These are phyloP conservation scores for Puccinia coronata DNA, from an alignment of 1,284 basidiomycete genomes.

Conservation along the genomic window DNA sequence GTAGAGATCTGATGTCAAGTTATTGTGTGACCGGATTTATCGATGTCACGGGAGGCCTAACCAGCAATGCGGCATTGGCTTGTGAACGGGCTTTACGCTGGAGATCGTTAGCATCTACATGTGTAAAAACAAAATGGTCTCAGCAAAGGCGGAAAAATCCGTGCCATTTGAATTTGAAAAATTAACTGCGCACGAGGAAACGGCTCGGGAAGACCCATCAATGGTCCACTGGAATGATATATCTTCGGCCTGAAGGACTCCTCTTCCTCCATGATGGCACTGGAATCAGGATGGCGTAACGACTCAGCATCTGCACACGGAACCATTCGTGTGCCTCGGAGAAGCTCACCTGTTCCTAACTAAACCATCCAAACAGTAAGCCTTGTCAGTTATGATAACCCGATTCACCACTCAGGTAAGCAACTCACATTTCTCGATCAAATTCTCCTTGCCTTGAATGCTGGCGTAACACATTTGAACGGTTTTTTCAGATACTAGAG, in stretches of 20 bases:
- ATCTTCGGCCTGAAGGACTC: slow-evolving; percentile 79
- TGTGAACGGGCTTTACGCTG: slow-evolving; percentile 49
- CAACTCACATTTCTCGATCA: slow-evolving; percentile 56
- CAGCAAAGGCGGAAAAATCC: neutral
- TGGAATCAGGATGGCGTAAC: slow-evolving; percentile 18
- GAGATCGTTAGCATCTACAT: slow-evolving; percentile 48
- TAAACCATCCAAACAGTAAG: slow-evolving; percentile 14
- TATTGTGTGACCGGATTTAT: slow-evolving; percentile 8
- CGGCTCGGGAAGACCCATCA: slow-evolving; percentile 72
- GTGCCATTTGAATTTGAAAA: neutral
- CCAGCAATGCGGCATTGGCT: slow-evolving; percentile 47
- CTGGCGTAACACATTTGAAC: slow-evolving; percentile 82
- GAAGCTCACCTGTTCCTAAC: slow-evolving; percentile 6
- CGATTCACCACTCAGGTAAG: neutral
- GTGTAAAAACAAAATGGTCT: neutral
- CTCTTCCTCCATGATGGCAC: slow-evolving; percentile 72
- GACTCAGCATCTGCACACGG: neutral
- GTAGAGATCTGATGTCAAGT: neutral
- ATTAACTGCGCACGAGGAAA: slow-evolving; percentile 64
- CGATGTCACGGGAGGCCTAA: slow-evolving; percentile 28
- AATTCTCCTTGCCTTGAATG: slow-evolving; percentile 66
- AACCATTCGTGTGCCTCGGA: slow-evolving; percentile 56
- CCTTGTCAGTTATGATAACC: slow-evolving; percentile 28
- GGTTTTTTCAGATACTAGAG: slow-evolving; percentile 79
- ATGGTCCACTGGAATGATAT: slow-evolving; percentile 73